Evolutionary conservation across 164 flowering plant genomes (phyloP).

Genomic region (Liquidambar formosana): DNA sequence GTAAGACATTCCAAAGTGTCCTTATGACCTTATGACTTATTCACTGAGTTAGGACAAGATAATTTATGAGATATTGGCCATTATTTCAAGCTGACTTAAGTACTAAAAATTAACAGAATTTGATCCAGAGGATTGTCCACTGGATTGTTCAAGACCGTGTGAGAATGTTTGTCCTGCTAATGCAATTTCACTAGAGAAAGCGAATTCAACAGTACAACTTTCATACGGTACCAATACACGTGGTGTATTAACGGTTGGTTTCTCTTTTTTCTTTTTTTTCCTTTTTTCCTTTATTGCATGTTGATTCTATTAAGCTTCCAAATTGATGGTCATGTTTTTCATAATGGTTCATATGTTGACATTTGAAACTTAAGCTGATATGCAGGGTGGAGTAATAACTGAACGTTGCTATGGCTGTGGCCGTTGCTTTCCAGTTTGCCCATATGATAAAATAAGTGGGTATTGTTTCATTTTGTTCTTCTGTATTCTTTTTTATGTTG

Average conservation of each 20-base stretch:
- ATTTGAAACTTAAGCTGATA: constrained; percentile 1
- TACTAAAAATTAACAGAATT: constrained; percentile 50
- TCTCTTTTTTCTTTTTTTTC: too few species aligned
- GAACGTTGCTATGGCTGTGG: constrained; percentile 96
- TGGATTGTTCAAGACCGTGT: constrained; percentile 79
- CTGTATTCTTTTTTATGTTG: background rate
- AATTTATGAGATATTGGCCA: too few species aligned
- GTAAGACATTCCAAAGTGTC: too few species aligned
- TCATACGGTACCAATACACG: constrained; percentile 2
- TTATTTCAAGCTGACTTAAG: too few species aligned
- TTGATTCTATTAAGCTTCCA: background rate
- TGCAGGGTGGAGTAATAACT: constrained; percentile 68
- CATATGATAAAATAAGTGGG: constrained; percentile 83
- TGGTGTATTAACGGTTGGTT: constrained; percentile 37
- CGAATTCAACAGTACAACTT: constrained; percentile 7
- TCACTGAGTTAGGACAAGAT: too few species aligned
- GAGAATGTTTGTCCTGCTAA: constrained; percentile 82
- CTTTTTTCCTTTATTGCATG: background rate
- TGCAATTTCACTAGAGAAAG: constrained; percentile 54
- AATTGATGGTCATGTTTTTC: background rate
- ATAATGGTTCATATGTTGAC: background rate
- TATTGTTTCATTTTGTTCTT: constrained; percentile 8
- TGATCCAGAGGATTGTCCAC: constrained; percentile 76
- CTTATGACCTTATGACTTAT: too few species aligned
- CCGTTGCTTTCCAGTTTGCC: constrained; percentile 81